Conservation (phyloP, 441 rosid genomes). For the Syzygium malaccense region DNA sequence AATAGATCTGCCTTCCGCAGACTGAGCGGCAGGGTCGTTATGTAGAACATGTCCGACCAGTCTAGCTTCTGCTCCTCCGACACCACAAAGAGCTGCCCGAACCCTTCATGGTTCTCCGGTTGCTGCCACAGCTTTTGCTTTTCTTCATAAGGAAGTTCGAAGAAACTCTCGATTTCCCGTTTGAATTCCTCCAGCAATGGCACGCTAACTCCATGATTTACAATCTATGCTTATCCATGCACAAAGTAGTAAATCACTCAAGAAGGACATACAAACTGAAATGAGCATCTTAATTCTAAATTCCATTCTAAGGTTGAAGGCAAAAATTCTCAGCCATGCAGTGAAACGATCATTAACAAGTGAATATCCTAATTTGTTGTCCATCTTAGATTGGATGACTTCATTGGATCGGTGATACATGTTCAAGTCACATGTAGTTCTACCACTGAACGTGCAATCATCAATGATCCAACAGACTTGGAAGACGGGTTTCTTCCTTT, state of each 20-base stretch:
- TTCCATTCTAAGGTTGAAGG: background rate
- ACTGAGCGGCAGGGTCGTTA: slow-evolving; percentile 23
- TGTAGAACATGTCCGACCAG: slow-evolving; percentile 37
- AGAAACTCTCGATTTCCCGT: slow-evolving; percentile 23
- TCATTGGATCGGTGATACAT: background rate
- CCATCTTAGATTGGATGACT: background rate
- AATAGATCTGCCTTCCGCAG: slow-evolving; percentile 17
- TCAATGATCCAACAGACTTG: background rate
- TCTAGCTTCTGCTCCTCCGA: slow-evolving; percentile 41
- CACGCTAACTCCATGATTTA: slow-evolving; percentile 27
- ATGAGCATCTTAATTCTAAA: background rate
- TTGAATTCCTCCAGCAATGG: slow-evolving; percentile 27
- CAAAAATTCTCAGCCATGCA: background rate
- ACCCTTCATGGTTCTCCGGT: slow-evolving; percentile 31
- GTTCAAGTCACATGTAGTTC: background rate
- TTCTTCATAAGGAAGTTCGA: slow-evolving; percentile 23
- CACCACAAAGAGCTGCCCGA: slow-evolving; percentile 33
- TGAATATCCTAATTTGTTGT: background rate
- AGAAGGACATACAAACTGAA: background rate
- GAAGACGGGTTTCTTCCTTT: background rate
- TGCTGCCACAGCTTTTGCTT: slow-evolving; percentile 37
- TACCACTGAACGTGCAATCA: background rate
- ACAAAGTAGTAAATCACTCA: background rate
- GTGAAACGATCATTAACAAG: background rate
- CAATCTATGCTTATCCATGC: slow-evolving; percentile 10